Evolutionary conservation across 768 basidiomycete genomes (phyloP).

Genomic region (Hygrophorus pudorinus): DNA sequence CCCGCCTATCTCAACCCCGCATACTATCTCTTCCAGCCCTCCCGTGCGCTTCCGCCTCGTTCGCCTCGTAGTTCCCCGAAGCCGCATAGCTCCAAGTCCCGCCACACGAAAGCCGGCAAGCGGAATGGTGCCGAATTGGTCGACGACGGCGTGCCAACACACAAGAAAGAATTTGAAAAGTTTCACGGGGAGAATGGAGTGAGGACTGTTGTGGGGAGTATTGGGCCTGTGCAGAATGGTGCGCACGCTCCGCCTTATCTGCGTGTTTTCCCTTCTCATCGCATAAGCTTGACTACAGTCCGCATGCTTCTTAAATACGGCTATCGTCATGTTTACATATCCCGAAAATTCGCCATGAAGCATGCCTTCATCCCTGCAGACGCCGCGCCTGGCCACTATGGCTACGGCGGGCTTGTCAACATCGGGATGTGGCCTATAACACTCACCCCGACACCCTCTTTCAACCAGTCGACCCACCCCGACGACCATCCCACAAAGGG

Average conservation of each 20-base stretch:
- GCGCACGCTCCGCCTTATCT: slow-evolving; percentile 14
- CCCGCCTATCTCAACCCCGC: slow-evolving; percentile 61
- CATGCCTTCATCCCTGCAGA: slow-evolving; percentile 84
- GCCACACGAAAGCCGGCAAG: slow-evolving; percentile 31
- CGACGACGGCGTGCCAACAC: slow-evolving; percentile 44
- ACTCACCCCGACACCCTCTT: slow-evolving; percentile 33
- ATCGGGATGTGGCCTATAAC: slow-evolving; percentile 87
- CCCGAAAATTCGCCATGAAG: slow-evolving; percentile 81
- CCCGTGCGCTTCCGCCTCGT: slow-evolving; percentile 19
- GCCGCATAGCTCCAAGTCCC: slow-evolving; percentile 25
- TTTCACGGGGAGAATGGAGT: slow-evolving; percentile 93
- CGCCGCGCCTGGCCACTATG: slow-evolving; percentile 83
- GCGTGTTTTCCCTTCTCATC: neutral
- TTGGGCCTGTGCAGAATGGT: slow-evolving; percentile 89
- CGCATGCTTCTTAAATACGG: slow-evolving; percentile 91
- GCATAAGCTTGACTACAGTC: slow-evolving; percentile 33
- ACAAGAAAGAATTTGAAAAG: slow-evolving; percentile 70
- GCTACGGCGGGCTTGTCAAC: slow-evolving; percentile 84
- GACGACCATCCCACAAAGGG: slow-evolving; percentile 8
- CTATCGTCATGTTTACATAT: slow-evolving; percentile 91
- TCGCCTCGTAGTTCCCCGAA: slow-evolving; percentile 28
- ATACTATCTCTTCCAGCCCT: slow-evolving; percentile 55
- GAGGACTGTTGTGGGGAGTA: slow-evolving; percentile 81
- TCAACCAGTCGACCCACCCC: slow-evolving; percentile 19
- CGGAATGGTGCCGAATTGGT: slow-evolving; percentile 20